These are phyloP conservation scores for Kentomonas sorsogonicus DNA, from an alignment of 208 protist species.

Conservation along the genomic window DNA sequence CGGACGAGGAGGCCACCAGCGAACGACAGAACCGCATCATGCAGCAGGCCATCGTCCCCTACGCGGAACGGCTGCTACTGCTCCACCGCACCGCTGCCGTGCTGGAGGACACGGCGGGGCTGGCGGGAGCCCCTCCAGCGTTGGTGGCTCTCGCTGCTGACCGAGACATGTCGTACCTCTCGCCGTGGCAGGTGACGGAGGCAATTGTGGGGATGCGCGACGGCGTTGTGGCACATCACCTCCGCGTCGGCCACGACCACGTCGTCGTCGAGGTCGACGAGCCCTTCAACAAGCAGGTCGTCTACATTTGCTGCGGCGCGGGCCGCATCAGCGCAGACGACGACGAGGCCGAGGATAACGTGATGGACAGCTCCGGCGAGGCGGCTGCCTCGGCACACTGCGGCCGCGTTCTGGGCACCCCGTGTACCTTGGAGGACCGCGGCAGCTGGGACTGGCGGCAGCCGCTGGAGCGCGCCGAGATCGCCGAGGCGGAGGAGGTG, in stretches of 20 bases:
- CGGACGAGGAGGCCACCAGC: constrained; percentile 55
- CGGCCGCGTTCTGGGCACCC: too few species aligned
- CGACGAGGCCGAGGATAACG: background rate
- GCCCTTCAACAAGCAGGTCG: constrained; percentile 72
- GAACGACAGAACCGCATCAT: constrained; percentile 85
- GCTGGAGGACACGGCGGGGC: constrained; percentile 15
- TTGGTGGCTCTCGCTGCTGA: too few species aligned
- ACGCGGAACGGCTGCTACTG: constrained; percentile 60
- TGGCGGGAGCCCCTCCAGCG: constrained; percentile 10
- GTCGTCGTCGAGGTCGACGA: constrained; percentile 79
- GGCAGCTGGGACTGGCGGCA: constrained; percentile 59
- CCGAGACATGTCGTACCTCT: constrained; percentile 35
- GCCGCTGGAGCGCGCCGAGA: constrained; percentile 64
- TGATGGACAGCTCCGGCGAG: background rate
- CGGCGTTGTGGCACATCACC: constrained; percentile 63
- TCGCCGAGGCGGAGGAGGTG: constrained; percentile 69
- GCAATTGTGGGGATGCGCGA: constrained; percentile 63
- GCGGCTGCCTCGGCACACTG: too few species aligned
- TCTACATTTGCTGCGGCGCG: constrained; percentile 61
- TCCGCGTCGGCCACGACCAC: constrained; percentile 57
- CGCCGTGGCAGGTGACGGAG: constrained; percentile 67
- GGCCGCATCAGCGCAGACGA: constrained; percentile 3
- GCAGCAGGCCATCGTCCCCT: constrained; percentile 71
- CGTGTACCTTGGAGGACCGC: too few species aligned
- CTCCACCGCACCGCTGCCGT: constrained; percentile 63